Evolutionary conservation across 306 rosid genomes (phyloP).

Genomic region (Fragaria iinumae): DNA sequence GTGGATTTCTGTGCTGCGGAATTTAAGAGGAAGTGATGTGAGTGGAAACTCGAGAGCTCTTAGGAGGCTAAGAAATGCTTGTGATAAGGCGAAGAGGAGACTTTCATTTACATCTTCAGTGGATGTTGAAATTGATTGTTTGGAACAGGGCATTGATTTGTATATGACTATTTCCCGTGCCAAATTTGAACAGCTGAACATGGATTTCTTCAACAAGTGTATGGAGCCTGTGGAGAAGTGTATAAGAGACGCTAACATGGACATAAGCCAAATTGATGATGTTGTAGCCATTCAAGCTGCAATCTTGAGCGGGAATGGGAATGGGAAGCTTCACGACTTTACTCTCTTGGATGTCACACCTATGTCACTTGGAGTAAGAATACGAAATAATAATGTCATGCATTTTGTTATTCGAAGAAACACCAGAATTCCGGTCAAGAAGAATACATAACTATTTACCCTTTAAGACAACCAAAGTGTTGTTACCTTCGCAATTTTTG

Average conservation of each 20-base stretch:
- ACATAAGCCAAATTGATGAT: background rate
- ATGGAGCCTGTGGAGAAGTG: background rate
- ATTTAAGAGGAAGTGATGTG: conserved; percentile 1
- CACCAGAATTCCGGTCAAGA: background rate
- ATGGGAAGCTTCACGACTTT: background rate
- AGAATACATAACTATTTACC: background rate
- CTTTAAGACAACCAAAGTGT: background rate
- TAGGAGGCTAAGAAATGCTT: conserved; percentile 7
- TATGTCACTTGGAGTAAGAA: background rate
- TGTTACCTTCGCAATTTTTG: background rate
- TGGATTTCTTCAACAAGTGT: background rate
- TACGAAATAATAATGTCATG: background rate
- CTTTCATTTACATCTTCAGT: background rate
- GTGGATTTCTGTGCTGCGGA: background rate
- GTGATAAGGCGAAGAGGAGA: background rate
- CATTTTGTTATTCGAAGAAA: background rate
- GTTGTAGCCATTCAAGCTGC: conserved; percentile 6
- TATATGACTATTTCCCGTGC: background rate
- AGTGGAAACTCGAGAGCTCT: background rate
- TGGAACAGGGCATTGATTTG: background rate
- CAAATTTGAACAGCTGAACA: background rate
- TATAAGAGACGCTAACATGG: background rate
- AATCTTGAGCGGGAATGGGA: conserved; percentile 1
- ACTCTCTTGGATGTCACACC: conserved; percentile 6
- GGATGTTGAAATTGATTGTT: background rate